Base-by-base conservation (phyloP, 1,139 yeast genomes). In the Debaryomyces subglobosus region DNA sequence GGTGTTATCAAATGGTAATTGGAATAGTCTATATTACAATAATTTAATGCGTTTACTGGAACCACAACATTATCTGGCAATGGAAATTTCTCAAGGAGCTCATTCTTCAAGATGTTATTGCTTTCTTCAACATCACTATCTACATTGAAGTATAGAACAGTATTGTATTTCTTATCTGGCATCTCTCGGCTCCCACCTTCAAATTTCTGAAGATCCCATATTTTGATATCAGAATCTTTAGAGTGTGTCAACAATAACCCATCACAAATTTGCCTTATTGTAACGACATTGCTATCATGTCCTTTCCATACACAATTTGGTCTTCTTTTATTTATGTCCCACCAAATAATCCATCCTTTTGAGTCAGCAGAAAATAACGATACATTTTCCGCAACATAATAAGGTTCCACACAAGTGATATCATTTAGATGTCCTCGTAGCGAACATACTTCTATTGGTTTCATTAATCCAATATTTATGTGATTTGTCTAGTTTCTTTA, bases 1-100 rank as follows among this genome's bases (percentile, higher is more conserved):
- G 88, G 85, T 0, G 85, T 74, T 5, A 80, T 58, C 34, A 83
- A 54, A 5, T 53, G 51, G 7, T 67, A 61, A 1, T 55, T 56
- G 3, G 50, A 48, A 5, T 69, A 56, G 18, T 64, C 78, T 25
- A 82, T 77, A 55, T 83, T 83, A 51, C 84, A 71, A 57, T 79
- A 84, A 57, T 83, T 83, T 53, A 83, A 64, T 1, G 82, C 63
- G 59, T 84, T 84, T 18, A 81, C 80, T 0, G 87, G 86, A 46
- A 81, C 62, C 30, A 74, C 74, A 46, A 70, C 43, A 44, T 35
- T 49, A 5, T 48, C 43, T 3, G 69, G 69, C 15, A 48, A 18
- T 16, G 65, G 64, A 41, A 45, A 61, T 13, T 46, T 39, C 18
- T 34, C 25, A 7, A 46, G 27, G n/a, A 56, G 46, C 12, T 49